These are phyloP conservation scores for Chrysanthemum seticuspe DNA, from an alignment of 129 eudicot genomes.

Conservation along the genomic window DNA sequence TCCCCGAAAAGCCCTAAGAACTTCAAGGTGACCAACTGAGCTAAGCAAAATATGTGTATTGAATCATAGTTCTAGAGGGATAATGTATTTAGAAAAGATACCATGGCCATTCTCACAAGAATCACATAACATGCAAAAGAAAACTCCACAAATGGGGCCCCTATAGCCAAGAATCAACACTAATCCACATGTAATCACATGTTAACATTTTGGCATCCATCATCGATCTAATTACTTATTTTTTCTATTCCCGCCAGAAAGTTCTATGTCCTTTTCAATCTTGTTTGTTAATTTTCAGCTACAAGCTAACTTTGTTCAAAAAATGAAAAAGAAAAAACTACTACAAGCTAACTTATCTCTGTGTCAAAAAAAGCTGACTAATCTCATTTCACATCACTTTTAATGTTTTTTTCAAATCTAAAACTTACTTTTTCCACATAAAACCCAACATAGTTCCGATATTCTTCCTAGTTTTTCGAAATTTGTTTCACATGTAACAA, in stretches of 20 bases:
- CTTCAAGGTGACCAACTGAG: too few relatives aligned
- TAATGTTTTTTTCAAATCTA: not conserved
- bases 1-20: too few relatives aligned
- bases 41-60: not conserved
- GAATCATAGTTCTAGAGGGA: not conserved
- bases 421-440: not conserved
- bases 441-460: not conserved
- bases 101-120: slow-evolving; percentile 25
- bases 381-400: not conserved
- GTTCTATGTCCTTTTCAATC: not conserved
- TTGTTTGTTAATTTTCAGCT: slow-evolving; percentile 19
- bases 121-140: slow-evolving; percentile 52
- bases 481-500: not conserved
- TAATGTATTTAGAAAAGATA: slow-evolving; percentile 7
- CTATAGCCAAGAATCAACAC: slow-evolving; percentile 25
- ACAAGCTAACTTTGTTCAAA: slow-evolving; percentile 1
- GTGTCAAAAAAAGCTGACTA: not conserved
- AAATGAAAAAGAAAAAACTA: too few relatives aligned
- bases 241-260: slow-evolving; percentile 20
- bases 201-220: slow-evolving; percentile 47
- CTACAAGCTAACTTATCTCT: slow-evolving; percentile 4
- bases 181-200: slow-evolving; percentile 61
- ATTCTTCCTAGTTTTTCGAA: not conserved
- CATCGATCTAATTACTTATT: slow-evolving; percentile 21
- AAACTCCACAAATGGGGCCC: slow-evolving; percentile 31